These are phyloP conservation scores for Quercus cerris DNA, from an alignment of 306 rosid genomes.

Conservation along the genomic window DNA sequence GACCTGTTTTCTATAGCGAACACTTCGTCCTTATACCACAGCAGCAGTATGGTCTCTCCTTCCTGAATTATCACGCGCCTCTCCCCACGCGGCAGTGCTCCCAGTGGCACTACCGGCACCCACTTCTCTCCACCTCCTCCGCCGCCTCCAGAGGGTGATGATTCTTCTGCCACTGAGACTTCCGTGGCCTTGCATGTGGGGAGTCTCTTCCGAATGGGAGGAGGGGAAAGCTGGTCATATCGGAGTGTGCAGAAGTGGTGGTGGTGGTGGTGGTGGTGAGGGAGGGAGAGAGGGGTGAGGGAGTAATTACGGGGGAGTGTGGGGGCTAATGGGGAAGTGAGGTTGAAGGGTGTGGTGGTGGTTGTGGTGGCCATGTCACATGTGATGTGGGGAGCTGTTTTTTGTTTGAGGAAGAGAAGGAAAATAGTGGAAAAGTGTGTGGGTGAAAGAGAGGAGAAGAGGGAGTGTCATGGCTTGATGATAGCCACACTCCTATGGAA, in stretches of 20 bases:
- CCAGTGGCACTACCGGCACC: constrained; percentile 88
- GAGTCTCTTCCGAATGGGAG: constrained; percentile 3
- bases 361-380: constrained; percentile 37
- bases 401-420: not conserved
- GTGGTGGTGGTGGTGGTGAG: not conserved
- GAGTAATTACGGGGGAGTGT: constrained; percentile 25
- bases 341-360: constrained; percentile 7
- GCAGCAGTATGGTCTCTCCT: constrained; percentile 56
- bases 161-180: constrained; percentile 56
- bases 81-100: constrained; percentile 91
- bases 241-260: constrained; percentile 9
- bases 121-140: constrained; percentile 38
- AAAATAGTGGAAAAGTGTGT: constrained; percentile 7
- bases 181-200: constrained; percentile 60
- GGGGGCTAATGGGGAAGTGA: constrained; percentile 36
- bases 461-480: constrained; percentile 3
- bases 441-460: constrained; percentile 18
- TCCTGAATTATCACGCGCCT: constrained; percentile 89
- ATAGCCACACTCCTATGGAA: constrained; percentile 12
- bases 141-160: constrained; percentile 50
- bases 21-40: constrained; percentile 79
- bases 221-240: not conserved
- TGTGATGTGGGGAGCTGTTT: too few species aligned
- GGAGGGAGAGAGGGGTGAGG: constrained; percentile 5
- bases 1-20: constrained; percentile 86